Evolutionary conservation across 2,329 filamentous ascomycete genomes (phyloP).

Genomic region (Tothia fuscella): DNA sequence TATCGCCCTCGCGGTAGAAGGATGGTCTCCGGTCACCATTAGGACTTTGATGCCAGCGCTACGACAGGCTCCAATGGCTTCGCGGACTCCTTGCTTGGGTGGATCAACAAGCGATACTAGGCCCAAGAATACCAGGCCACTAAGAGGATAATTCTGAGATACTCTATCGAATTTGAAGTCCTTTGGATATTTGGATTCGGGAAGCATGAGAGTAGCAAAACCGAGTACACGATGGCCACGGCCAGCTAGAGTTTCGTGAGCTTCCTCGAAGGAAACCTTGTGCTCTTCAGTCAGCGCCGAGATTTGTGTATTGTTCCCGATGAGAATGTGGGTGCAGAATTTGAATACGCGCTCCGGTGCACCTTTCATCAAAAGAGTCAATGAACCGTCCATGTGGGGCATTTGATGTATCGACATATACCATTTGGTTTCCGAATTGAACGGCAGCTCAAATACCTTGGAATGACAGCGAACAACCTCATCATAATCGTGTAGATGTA

Average conservation of each 20-base stretch:
- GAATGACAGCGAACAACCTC: conserved; percentile 18
- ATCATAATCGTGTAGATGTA: conserved; percentile 17
- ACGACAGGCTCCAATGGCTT: conserved; percentile 32
- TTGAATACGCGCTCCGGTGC: conserved; percentile 60
- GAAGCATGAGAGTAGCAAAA: conserved; percentile 2
- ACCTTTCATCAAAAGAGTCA: conserved; percentile 47
- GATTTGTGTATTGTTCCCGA: conserved; percentile 25
- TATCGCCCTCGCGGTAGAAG: conserved; percentile 34
- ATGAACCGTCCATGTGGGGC: conserved; percentile 21
- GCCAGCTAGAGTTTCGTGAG: conserved; percentile 22
- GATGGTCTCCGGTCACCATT: conserved; percentile 38
- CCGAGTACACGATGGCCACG: conserved; percentile 13
- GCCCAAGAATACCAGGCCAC: conserved; percentile 58
- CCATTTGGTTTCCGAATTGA: conserved; percentile 58
- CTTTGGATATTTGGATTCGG: neutral
- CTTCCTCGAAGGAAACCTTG: conserved; percentile 45
- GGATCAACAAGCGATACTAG: conserved; percentile 79
- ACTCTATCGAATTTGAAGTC: conserved; percentile 43
- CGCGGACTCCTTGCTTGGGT: conserved; percentile 66
- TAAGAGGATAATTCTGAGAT: neutral
- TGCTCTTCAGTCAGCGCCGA: conserved; percentile 40
- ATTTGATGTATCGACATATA: conserved; percentile 63
- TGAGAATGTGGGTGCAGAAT: conserved; percentile 43
- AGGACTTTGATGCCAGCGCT: conserved; percentile 35
- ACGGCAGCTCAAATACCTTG: conserved; percentile 52